Evolutionary conservation across 768 basidiomycete species (phyloP).

Genomic region (Lactifluus subvellereus): DNA sequence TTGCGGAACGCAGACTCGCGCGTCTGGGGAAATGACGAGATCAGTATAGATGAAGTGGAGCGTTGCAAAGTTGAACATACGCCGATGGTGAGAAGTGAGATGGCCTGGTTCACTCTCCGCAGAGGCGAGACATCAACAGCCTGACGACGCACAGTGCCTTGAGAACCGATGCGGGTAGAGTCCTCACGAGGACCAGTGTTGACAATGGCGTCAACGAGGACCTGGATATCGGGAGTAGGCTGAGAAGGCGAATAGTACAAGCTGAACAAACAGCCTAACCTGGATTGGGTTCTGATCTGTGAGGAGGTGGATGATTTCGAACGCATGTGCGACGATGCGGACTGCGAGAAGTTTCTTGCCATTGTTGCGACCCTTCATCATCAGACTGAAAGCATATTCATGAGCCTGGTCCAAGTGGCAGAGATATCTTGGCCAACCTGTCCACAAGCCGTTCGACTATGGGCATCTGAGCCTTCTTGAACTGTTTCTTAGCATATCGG

Average conservation of each 20-base stretch:
- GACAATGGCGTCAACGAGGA: conserved; percentile 96
- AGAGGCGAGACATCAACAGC: conserved; percentile 99
- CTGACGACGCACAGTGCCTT: conserved; percentile 99
- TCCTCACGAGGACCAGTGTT: conserved; percentile 99
- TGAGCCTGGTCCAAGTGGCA: background rate
- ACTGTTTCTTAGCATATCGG: conserved; percentile 99
- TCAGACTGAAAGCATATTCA: conserved; percentile 52
- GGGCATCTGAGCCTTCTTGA: conserved; percentile 99
- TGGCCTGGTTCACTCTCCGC: conserved; percentile 95
- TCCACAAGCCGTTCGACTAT: conserved; percentile 99
- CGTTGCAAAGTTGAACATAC: conserved; percentile 44
- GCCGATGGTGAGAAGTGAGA: conserved; percentile 91
- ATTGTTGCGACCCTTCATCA: conserved; percentile 99
- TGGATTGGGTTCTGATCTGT: conserved; percentile 99
- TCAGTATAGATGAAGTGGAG: background rate
- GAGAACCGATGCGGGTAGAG: conserved; percentile 98
- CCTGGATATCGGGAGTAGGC: conserved; percentile 37
- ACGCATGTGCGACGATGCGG: conserved; percentile 98
- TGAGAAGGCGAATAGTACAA: background rate
- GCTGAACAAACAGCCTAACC: conserved; percentile 40
- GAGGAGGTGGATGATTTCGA: conserved; percentile 99
- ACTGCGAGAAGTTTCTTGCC: conserved; percentile 99
- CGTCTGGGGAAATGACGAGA: conserved; percentile 50
- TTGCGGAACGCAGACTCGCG: conserved; percentile 99
- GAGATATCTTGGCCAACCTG: conserved; percentile 49